Conservation (phyloP, 176 grass and related monocot species). For the Sorghum bicolor region DNA sequence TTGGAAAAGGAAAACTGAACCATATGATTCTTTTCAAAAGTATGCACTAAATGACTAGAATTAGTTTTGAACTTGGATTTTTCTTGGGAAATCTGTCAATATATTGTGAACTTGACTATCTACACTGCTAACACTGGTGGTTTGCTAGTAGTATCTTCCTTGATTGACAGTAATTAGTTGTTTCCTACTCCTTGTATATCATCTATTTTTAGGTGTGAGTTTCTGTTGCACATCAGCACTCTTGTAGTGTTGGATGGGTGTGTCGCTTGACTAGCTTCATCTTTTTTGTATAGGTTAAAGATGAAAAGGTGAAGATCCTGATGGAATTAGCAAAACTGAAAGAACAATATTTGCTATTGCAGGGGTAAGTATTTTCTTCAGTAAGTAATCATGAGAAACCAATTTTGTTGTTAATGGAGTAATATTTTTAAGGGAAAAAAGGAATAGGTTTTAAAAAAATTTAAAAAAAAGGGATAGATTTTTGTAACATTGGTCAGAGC, state of each 20-base stretch:
- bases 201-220: neutral
- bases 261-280: neutral
- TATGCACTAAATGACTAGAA: slow-evolving; percentile 7
- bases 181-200: neutral
- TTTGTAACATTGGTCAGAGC: neutral
- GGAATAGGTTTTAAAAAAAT: neutral
- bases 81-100: neutral
- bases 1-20: neutral
- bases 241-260: slow-evolving; percentile 19
- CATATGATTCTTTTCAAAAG: neutral
- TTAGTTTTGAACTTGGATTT: neutral
- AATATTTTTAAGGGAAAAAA: neutral
- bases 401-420: neutral
- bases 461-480: neutral
- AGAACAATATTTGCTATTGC: slow-evolving; percentile 65
- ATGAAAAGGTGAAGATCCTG: slow-evolving; percentile 85
- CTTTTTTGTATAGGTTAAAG: slow-evolving; percentile 61
- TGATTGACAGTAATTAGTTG: slow-evolving; percentile 13
- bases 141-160: neutral
- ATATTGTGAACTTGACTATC: neutral
- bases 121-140: neutral
- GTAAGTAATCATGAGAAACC: neutral
- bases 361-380: slow-evolving; percentile 57
- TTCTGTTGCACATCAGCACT: neutral
- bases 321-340: slow-evolving; percentile 90